Percentiles rank a stretch among this genome's conserved stretches.
Conservation (phyloP, 2,329 filamentous ascomycete genomes). For the Fusarium nygamai region DNA sequence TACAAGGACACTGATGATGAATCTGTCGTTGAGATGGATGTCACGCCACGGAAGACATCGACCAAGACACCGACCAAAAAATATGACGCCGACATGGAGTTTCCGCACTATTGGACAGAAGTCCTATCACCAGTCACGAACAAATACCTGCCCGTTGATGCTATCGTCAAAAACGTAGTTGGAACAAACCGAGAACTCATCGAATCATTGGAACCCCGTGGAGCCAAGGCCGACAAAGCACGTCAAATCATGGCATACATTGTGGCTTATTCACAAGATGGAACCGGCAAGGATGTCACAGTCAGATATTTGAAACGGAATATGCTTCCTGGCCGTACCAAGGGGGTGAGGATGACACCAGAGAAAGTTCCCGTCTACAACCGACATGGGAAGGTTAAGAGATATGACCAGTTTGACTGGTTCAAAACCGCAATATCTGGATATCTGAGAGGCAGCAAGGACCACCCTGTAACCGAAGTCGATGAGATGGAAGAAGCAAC, state of each 20-base stretch:
- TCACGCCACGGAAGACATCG: slow-evolving; percentile 52
- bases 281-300: slow-evolving; percentile 94
- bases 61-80: slow-evolving; percentile 54
- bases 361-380: slow-evolving; percentile 87
- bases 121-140: slow-evolving; percentile 83
- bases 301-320: slow-evolving; percentile 87
- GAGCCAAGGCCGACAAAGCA: slow-evolving; percentile 82
- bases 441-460: slow-evolving; percentile 66
- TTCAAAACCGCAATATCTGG: slow-evolving; percentile 82
- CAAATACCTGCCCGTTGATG: slow-evolving; percentile 81
- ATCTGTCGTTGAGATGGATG: slow-evolving; percentile 65
- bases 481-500: slow-evolving; percentile 84
- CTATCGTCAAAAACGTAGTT: slow-evolving; percentile 73
- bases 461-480: slow-evolving; percentile 69
- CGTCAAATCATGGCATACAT: slow-evolving; percentile 93
- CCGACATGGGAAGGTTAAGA: slow-evolving; percentile 78
- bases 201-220: slow-evolving; percentile 82
- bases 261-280: slow-evolving; percentile 82
- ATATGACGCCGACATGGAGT: slow-evolving; percentile 81
- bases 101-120: slow-evolving; percentile 94
- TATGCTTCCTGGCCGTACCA: slow-evolving; percentile 87
- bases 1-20: slow-evolving; percentile 65
- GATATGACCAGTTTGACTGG: slow-evolving; percentile 86
- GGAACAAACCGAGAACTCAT: slow-evolving; percentile 78
- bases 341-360: slow-evolving; percentile 79